Conservation (phyloP, 345 rosid genomes). For the Murraya paniculata region DNA sequence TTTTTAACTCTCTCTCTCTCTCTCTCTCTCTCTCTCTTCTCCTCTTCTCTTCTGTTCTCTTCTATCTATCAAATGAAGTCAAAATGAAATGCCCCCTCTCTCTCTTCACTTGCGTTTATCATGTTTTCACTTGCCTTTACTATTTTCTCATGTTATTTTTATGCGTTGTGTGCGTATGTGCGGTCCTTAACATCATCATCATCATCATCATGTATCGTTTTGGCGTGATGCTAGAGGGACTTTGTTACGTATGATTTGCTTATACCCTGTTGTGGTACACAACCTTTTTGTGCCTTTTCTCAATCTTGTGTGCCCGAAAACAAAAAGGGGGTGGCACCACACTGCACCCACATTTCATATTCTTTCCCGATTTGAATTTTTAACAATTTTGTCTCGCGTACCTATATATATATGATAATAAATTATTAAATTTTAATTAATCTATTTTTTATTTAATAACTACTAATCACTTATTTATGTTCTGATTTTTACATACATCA, state of each 20-base stretch:
- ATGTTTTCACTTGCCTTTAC: neutral
- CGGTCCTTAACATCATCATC: neutral
- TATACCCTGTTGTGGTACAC: neutral
- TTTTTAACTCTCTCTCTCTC: slow-evolving; percentile 9
- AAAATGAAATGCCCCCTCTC: slow-evolving; percentile 32
- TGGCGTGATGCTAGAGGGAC: neutral
- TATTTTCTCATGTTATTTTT: neutral
- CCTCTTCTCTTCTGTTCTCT: slow-evolving; percentile 4
- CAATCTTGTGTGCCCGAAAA: too few species aligned
- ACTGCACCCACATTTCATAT: too few species aligned
- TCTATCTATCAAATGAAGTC: slow-evolving; percentile 44
- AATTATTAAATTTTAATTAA: too few species aligned
- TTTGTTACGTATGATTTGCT: neutral
- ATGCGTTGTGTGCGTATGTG: neutral
- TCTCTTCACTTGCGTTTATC: neutral
- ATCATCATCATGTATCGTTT: neutral
- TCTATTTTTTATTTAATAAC: too few species aligned
- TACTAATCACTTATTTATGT: too few species aligned
- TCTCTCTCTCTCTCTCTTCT: slow-evolving; percentile 15
- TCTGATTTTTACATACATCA: too few species aligned
- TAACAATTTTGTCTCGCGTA: too few species aligned
- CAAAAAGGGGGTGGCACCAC: too few species aligned
- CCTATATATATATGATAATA: too few species aligned
- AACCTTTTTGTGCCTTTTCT: neutral
- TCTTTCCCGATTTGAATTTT: too few species aligned